Evolutionary conservation across 2,329 filamentous ascomycete species (phyloP), one percentile per base, ranked within the genome.

Genomic region (Laburnicola sp.): DNA sequence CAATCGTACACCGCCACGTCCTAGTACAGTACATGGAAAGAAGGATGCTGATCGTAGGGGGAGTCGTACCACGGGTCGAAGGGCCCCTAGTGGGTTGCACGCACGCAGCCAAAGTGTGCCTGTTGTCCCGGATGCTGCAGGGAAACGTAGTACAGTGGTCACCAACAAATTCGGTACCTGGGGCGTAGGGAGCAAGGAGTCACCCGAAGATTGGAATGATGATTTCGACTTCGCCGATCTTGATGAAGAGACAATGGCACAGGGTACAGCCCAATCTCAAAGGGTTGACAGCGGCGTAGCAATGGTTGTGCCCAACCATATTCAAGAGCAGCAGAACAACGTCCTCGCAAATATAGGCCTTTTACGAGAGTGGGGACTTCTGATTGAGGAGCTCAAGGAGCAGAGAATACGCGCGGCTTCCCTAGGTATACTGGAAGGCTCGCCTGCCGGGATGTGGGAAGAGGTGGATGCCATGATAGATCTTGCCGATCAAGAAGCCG

Each of bases 381-480:
- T 93, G 9, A 91, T 95, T 39, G 90, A 92, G 69, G 89, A 92
- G 62, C 76, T 95, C 51, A 94, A 93, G 75, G 85, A 88, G 51
- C 76, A 94, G 10, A 86, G 86, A 53, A 80, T 86, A 9, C 83
- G 88, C 34, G 89, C 86, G 4, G 82, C 83, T 16, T 82, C 86
- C 38, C 81, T 91, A 66, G 80, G 85, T 35, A 81, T 93, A 65
- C 72, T 84, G 11, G 75, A 81, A 52, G 87, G 87, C 5, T 68
- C 80, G 4, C 80, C 85, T 22, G 78, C 80, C 9, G 75, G 76
- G 9, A 77, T 89, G 40, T 95, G 89, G 88, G 84, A 85, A 62
- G 89, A 94, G 68, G 89, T 91, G 1, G 88, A 94, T 69, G 89
- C 88, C 10, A 92, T 95, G 73, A 94, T 95, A 66, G 87, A 89